Conservation (phyloP, 805 yeast genomes). For the Wilhelminamyces savonicus region DNA sequence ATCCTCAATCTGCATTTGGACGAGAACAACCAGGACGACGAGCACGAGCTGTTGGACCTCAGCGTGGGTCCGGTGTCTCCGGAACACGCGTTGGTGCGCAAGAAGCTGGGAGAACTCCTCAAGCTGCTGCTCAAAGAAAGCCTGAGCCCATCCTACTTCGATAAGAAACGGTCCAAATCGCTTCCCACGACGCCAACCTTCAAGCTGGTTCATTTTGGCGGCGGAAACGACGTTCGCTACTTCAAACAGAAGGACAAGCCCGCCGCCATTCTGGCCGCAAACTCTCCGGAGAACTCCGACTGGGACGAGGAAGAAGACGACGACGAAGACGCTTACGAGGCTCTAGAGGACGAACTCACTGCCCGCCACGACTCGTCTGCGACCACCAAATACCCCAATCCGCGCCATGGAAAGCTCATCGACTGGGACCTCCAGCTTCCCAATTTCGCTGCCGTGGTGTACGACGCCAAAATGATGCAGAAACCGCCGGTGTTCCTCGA, state of each 20-base stretch:
- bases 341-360: conserved; percentile 6
- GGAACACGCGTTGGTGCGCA: conserved; percentile 49
- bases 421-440: conserved; percentile 41
- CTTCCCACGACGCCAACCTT: conserved; percentile 50
- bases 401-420: conserved; percentile 8
- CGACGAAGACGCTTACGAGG: conserved; percentile 9
- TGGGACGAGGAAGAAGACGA: conserved; percentile 13
- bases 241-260: conserved; percentile 74
- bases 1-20: conserved; percentile 13
- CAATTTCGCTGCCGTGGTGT: conserved; percentile 40
- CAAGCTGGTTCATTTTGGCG: conserved; percentile 76
- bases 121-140: conserved; percentile 64
- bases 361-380: conserved; percentile 2
- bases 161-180: conserved; percentile 24
- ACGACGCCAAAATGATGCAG: conserved; percentile 38
- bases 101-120: conserved; percentile 84
- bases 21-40: background rate
- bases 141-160: conserved; percentile 17
- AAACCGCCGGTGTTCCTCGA: conserved; percentile 53
- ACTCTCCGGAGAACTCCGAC: conserved; percentile 43
- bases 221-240: conserved; percentile 60
- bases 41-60: background rate
- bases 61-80: background rate
- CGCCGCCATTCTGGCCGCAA: conserved; percentile 61
- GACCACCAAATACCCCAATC: conserved; percentile 16